A percentile compares a stretch with the other conserved stretches of the same genome.
These are phyloP conservation scores for Fraxinus anomala DNA, from an alignment of 257 asterid species.

Conservation along the genomic window DNA sequence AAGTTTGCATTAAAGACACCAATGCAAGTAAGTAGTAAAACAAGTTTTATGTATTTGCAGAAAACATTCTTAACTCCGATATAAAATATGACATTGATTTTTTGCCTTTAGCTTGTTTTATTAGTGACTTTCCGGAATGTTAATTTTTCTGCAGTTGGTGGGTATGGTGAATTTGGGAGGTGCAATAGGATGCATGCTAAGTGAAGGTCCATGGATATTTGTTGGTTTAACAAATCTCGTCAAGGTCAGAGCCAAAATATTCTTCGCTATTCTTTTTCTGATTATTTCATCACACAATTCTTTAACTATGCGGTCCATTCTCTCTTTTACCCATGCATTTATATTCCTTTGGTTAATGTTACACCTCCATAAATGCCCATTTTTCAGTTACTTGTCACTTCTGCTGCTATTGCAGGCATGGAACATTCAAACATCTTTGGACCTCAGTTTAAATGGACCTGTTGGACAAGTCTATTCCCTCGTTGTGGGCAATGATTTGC, in stretches of 20 bases:
- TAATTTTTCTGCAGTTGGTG: conserved; percentile 51
- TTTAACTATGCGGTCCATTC: not conserved
- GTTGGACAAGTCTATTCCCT: conserved; percentile 95
- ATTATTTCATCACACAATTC: not conserved
- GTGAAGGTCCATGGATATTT: conserved; percentile 98
- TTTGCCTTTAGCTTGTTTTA: not conserved
- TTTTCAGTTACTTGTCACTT: conserved; percentile 8
- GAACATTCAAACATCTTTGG: conserved; percentile 83
- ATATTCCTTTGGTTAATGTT: not conserved
- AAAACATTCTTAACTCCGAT: not conserved
- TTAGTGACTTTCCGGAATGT: not conserved
- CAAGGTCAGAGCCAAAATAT: conserved; percentile 57
- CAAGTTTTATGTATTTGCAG: not conserved
- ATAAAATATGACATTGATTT: not conserved
- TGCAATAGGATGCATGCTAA: conserved; percentile 80
- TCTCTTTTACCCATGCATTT: not conserved
- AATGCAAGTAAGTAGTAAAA: not conserved
- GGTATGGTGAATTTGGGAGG: conserved; percentile 65
- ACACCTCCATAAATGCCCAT: conserved; percentile 4
- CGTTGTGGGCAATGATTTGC: conserved; percentile 79
- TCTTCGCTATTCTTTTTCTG: not conserved
- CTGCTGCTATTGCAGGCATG: conserved; percentile 68
- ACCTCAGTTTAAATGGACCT: conserved; percentile 87
- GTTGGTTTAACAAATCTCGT: conserved; percentile 86
- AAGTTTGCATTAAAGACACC: not conserved